phyloP scores from a whole-genome alignment of 176 grass and related monocot genomes.

The Carex pumila region DNA sequence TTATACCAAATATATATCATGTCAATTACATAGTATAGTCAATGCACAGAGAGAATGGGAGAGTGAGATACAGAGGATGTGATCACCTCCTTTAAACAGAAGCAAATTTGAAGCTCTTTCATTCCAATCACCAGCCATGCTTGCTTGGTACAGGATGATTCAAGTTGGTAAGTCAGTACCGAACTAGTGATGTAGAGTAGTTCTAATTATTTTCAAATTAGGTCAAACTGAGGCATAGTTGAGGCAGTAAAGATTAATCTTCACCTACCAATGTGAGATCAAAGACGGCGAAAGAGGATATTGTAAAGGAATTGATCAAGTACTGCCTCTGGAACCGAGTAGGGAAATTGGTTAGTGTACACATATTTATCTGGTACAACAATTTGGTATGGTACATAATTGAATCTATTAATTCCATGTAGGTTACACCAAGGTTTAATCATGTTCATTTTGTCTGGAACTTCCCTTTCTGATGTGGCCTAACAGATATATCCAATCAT shows the following conservation, averaged over 20 bases:
- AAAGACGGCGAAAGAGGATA: background rate
- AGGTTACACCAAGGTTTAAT: background rate
- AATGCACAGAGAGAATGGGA: too few species aligned
- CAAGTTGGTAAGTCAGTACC: background rate
- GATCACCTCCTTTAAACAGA: background rate
- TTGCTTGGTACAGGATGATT: background rate
- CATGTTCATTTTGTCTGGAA: background rate
- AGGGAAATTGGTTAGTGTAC: background rate
- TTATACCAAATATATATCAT: too few species aligned
- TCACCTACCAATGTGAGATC: background rate
- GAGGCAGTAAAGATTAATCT: background rate
- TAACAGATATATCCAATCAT: background rate
- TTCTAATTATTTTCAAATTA: background rate
- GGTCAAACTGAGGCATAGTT: background rate
- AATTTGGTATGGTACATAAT: background rate
- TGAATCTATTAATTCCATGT: background rate
- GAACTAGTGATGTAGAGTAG: background rate
- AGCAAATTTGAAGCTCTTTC: background rate
- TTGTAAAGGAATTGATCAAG: background rate
- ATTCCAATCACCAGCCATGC: background rate
- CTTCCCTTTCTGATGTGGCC: background rate
- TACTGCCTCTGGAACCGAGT: background rate
- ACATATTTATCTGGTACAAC: background rate
- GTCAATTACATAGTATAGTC: too few species aligned
- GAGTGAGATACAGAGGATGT: too few species aligned